Conservation (phyloP, 2,329 filamentous ascomycete genomes). For the Calonectria hawksworthii region DNA sequence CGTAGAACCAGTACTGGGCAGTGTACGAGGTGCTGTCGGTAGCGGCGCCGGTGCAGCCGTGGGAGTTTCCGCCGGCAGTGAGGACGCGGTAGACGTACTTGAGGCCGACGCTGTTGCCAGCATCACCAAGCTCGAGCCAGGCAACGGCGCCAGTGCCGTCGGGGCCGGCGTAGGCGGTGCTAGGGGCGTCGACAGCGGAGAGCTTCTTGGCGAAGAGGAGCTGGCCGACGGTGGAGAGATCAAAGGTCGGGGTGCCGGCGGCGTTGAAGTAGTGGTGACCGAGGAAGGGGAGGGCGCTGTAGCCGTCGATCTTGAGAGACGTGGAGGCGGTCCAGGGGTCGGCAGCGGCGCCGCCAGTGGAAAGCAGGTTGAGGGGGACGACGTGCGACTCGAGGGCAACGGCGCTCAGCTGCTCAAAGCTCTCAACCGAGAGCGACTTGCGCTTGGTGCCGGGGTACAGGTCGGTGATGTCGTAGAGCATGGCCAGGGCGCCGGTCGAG, state of each 20-base stretch:
- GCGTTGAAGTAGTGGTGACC: slow-evolving; percentile 78
- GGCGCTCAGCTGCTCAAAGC: slow-evolving; percentile 58
- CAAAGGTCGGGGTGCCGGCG: slow-evolving; percentile 70
- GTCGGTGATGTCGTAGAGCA: slow-evolving; percentile 69
- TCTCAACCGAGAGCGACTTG: slow-evolving; percentile 53
- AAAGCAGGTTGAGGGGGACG: slow-evolving; percentile 64
- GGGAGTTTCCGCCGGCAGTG: slow-evolving; percentile 65
- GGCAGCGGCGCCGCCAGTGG: slow-evolving; percentile 55
- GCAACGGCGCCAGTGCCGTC: slow-evolving; percentile 66
- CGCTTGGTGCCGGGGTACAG: slow-evolving; percentile 63
- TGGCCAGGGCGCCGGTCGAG: slow-evolving; percentile 69
- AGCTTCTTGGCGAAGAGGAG: slow-evolving; percentile 64
- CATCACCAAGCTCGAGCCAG: slow-evolving; percentile 66
- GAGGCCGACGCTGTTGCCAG: slow-evolving; percentile 55
- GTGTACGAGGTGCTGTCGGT: slow-evolving; percentile 68
- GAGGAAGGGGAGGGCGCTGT: slow-evolving; percentile 57
- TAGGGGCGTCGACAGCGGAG: slow-evolving; percentile 66
- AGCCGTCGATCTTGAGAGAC: slow-evolving; percentile 55
- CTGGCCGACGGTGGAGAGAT: slow-evolving; percentile 57
- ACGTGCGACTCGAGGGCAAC: slow-evolving; percentile 56
- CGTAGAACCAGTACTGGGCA: slow-evolving; percentile 72
- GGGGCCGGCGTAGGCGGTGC: slow-evolving; percentile 59
- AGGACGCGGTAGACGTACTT: slow-evolving; percentile 66
- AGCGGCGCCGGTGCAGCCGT: slow-evolving; percentile 59
- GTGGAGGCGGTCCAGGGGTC: slow-evolving; percentile 60